Evolutionary conservation across 169 alveolate species (phyloP).

Genomic region (Eimeria maxima): DNA sequence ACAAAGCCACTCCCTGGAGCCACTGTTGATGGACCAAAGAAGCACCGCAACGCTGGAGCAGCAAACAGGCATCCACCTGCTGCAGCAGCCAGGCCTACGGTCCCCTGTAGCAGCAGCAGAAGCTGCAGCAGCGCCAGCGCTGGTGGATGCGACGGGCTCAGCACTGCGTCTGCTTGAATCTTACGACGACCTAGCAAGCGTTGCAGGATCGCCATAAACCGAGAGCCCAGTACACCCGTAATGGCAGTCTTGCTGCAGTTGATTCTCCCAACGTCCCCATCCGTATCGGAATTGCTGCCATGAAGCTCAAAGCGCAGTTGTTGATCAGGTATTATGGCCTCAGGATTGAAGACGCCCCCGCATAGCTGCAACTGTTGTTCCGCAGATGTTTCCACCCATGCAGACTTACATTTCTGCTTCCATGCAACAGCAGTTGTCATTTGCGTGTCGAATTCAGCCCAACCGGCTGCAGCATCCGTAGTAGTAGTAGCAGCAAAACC

Average conservation of each 20-base stretch:
- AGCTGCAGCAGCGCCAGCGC: constrained; percentile 64
- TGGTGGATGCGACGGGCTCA: constrained; percentile 14
- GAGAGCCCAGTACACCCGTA: not conserved
- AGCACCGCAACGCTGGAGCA: constrained; percentile 53
- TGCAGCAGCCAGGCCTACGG: constrained; percentile 62
- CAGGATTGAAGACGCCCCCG: not conserved
- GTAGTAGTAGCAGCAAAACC: not conserved
- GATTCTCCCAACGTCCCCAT: not conserved
- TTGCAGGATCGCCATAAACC: not conserved
- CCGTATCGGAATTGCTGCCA: not conserved
- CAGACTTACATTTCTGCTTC: not conserved
- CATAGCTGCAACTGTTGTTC: not conserved
- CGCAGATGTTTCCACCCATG: not conserved
- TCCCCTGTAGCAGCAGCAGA: constrained; percentile 47
- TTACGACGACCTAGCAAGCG: not conserved
- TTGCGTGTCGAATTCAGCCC: not conserved
- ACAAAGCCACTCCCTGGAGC: constrained; percentile 53
- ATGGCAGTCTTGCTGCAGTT: not conserved
- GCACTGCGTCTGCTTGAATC: not conserved
- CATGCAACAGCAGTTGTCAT: not conserved
- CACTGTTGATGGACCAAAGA: constrained; percentile 67
- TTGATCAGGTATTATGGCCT: not conserved
- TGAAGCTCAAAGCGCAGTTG: not conserved
- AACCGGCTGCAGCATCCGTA: not conserved
- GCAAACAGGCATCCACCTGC: constrained; percentile 48